Base-by-base conservation (phyloP, 495 filamentous ascomycete species). In the Talaromyces nanjingensis region DNA sequence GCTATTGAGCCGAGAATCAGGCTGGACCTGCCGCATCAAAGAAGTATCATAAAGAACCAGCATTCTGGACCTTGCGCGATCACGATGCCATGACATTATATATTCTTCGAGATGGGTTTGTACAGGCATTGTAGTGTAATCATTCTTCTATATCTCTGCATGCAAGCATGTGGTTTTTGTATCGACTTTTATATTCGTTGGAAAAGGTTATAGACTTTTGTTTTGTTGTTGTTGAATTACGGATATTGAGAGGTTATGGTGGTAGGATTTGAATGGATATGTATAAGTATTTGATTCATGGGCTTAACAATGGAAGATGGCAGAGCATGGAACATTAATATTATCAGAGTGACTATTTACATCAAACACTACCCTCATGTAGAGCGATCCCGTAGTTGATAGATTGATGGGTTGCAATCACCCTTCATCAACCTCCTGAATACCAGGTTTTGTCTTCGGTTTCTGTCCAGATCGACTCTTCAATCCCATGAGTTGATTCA, bases 11-110 rank as follows among this genome's bases (percentile, higher is more conserved):
- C 83, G 89, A 72, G 84, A 86, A 56, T 85, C 87, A 59, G 89
- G 90, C 65, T 93, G 90, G 90, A 81, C 85, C 62, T 93, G 90
- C 74, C 86, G 81, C 66, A 75, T 93, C 68, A 87, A 81, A 69
- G 79, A 91, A 70, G 75, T 88, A 33, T 74, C 79, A 55, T 84
- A 78, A 73, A 65, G 57, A 60, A 66, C 59, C 27, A 65, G 56
- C 34, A 20, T 24, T 54, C 54, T 69, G 62, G 60, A 34, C 60
- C 31, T 45, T 24, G 29, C 65, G 59, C 63, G 64, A 66, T 71
- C 64, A 65, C 65, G 66, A 71, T 71, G 67, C 42, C 66, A 64
- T 63, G 71, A 70, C 66, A 71, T 53, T 65, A 65, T 66, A 63
- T 56, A 64, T 37, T 57, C 20, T 16, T 29, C 29, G 25, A 62